These are phyloP conservation scores for Brassica hybrid DNA, from an alignment of 441 rosid species.

Conservation along the genomic window DNA sequence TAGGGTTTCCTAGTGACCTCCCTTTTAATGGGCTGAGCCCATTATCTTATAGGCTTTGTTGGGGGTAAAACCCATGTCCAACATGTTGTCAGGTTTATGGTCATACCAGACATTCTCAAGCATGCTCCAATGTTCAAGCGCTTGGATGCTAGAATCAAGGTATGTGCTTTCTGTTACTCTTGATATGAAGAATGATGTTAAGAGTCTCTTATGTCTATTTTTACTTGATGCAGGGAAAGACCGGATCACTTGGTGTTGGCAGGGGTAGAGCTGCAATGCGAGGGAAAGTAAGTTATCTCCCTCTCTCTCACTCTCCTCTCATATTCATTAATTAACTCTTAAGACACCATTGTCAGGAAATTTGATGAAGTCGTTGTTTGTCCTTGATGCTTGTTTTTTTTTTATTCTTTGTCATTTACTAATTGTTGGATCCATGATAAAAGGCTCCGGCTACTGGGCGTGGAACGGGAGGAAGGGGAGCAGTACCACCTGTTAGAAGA, in stretches of 20 bases:
- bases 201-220: constrained; percentile 18
- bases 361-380: constrained; percentile 3
- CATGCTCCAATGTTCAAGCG: constrained; percentile 99
- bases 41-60: too few relatives aligned
- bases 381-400: constrained; percentile 5
- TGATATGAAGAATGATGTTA: not conserved
- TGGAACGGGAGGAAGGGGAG: constrained; percentile 82
- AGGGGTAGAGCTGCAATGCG: constrained; percentile 99
- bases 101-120: constrained; percentile 98
- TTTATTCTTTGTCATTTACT: not conserved
- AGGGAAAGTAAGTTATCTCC: constrained; percentile 72
- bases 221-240: constrained; percentile 78
- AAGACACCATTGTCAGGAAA: constrained; percentile 10
- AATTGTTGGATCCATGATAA: constrained; percentile 26
- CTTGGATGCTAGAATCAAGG: constrained; percentile 97
- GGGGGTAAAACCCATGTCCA: too few relatives aligned
- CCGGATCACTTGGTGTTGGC: constrained; percentile 95
- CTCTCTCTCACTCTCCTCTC: not conserved
- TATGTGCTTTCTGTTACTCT: constrained; percentile 9
- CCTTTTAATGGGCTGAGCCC: too few relatives aligned
- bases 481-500: constrained; percentile 77
- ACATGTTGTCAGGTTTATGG: constrained; percentile 85
- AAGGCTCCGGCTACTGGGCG: constrained; percentile 89
- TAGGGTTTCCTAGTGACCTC: too few relatives aligned
- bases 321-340: not conserved